Percentiles rank a stretch among this genome's conserved stretches.
Evolutionary conservation across 225 moss, liverwort and hornwort species (phyloP).

Genomic region (Rhytidiadelphus loreus): DNA sequence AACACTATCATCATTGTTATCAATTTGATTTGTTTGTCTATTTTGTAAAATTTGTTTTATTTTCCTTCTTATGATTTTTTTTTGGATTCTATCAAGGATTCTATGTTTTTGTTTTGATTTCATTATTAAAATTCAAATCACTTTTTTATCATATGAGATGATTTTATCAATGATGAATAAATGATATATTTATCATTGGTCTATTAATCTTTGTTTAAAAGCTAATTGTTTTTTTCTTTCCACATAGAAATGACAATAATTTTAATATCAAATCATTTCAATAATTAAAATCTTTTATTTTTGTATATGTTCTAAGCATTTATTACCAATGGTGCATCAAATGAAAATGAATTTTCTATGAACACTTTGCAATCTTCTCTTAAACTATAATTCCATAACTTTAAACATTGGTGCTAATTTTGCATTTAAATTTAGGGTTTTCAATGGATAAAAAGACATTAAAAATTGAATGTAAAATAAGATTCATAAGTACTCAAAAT

Average conservation of each 20-base stretch:
- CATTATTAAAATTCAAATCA: not conserved
- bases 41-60: not conserved
- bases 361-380: accelerated
- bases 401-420: not conserved
- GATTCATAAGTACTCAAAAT: not conserved
- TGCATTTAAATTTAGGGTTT: not conserved
- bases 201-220: not conserved
- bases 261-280: not conserved
- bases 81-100: not conserved
- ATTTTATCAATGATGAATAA: not conserved
- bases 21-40: not conserved
- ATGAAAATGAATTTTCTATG: not conserved
- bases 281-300: not conserved
- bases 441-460: not conserved
- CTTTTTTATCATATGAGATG: not conserved
- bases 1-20: not conserved
- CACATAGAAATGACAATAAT: not conserved
- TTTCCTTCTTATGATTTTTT: not conserved
- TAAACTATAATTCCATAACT: not conserved
- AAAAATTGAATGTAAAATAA: not conserved
- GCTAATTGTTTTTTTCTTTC: not conserved
- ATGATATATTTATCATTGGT: too few relatives aligned
- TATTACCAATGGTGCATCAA: not conserved
- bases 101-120: not conserved
- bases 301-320: not conserved